Base-by-base conservation (phyloP, 306 rosid genomes). In the Casuarina glauca region DNA sequence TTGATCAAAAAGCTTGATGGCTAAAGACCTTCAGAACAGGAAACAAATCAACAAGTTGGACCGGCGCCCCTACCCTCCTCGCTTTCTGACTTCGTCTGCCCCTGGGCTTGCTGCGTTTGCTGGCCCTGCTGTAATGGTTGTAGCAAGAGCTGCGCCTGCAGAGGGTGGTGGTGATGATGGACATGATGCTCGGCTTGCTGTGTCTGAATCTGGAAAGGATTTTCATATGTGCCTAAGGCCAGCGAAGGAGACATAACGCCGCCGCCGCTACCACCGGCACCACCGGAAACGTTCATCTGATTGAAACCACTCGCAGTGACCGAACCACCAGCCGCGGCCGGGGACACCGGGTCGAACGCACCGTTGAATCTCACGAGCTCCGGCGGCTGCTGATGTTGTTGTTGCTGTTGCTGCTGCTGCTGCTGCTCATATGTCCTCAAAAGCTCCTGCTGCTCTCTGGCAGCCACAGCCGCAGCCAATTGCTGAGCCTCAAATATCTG, bases 401-500 rank as follows among this genome's bases (percentile, higher is more conserved):
- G 32, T 26, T 26, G 32, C 32, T 26, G 32, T 26, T 26, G 32
- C 32, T 91, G 2, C 26, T 80, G 86, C 4, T 81, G 87, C 7
- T 71, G 42, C 26, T 63, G 79, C 60, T 93, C 97, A 5, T 76
- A 87, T 20, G 78, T 80, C 16, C 88, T 70, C 36, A 86, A 79
- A 85, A 92, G 72, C 60, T 90, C 94, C 2, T 92, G 96, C 58
- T 89, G 97, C 54, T 92, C 97, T 52, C 94, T 87, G 1, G 86
- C 93, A 0, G 88, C 91, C 61, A 72, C 81, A 1, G 87, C 91
- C 0, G 81, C 92, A 0, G 91, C 96, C 73, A 91, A 26, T 11
- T 94, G 98, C 68, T 94, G 97, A 1, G 90, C 91, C 50, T 92
- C 97, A 9, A 81, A 80, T 53, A 90, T 80, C 77, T 90, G 95